Conservation (phyloP, 768 basidiomycete genomes). For the Mycena sanguinolenta region DNA sequence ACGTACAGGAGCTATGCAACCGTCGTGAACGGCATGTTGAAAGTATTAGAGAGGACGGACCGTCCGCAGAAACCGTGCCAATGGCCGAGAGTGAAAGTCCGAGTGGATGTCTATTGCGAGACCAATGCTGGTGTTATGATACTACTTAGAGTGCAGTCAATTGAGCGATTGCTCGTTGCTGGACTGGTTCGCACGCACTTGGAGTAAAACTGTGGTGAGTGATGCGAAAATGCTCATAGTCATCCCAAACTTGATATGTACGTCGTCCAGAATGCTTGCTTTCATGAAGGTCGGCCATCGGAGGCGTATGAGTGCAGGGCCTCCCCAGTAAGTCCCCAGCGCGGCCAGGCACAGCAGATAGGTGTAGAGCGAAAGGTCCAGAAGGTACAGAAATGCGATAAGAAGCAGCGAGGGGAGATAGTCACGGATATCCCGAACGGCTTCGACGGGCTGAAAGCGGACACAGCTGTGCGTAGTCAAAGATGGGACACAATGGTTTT, state of each 20-base stretch:
- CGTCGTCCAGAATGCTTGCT: slow-evolving; percentile 22
- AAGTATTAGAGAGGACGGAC: too few species aligned
- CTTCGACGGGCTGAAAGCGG: slow-evolving; percentile 13
- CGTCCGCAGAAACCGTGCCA: slow-evolving; percentile 28
- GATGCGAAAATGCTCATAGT: slow-evolving; percentile 25
- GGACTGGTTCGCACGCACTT: neutral
- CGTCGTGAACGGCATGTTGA: too few species aligned
- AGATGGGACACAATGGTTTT: too few species aligned
- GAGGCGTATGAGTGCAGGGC: slow-evolving; percentile 24
- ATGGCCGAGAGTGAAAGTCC: slow-evolving; percentile 22
- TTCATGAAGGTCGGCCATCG: slow-evolving; percentile 30
- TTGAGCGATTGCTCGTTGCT: too few species aligned
- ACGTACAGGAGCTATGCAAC: slow-evolving; percentile 26
- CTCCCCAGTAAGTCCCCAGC: slow-evolving; percentile 7
- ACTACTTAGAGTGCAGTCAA: too few species aligned
- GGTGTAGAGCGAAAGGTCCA: slow-evolving; percentile 4
- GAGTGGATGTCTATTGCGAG: slow-evolving; percentile 27
- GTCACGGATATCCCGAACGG: slow-evolving; percentile 20
- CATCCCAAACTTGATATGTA: slow-evolving; percentile 22
- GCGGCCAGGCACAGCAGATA: slow-evolving; percentile 1
- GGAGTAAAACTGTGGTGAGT: slow-evolving; percentile 21
- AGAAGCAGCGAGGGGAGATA: slow-evolving; percentile 1
- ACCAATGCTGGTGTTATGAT: slow-evolving; percentile 21
- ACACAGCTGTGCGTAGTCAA: too few species aligned
- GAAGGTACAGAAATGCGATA: neutral